Evolutionary conservation across 257 asterid genomes (phyloP), one percentile per base, ranked within the genome.

Genomic region (Thymus mandschuricus): DNA sequence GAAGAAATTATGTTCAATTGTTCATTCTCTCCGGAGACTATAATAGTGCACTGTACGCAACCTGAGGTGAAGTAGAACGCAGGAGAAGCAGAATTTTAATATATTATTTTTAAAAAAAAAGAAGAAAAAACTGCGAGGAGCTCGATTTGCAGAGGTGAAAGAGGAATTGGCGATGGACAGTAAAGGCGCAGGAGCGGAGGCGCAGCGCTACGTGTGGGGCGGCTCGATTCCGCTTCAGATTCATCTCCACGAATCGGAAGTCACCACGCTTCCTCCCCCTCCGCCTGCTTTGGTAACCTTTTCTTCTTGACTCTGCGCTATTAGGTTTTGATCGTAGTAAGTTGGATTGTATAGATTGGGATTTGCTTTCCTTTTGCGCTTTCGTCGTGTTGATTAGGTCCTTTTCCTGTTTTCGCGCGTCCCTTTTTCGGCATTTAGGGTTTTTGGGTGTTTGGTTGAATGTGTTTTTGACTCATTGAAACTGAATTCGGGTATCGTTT

Each of bases 181-280:
- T 28, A 76, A 80, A 75, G 72, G 71, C 70, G 82, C 69, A 76
- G 88, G 84, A 75, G 82, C 87, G 35, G 96, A 86, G 84, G 98
- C 97, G 66, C 95, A 85, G 49, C 86, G 76, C 67, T 87, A 77
- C 59, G 89, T 87, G 1, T 92, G 99, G 99, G 86, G 83, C 69
- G 98, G 98, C 54, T 92, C 97, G 31, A 82, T 92, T 69, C 99
- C 99, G n/a, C 92, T 95, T 28, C 98, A 88, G 78, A 91, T 95
- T 83, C 96, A 87, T 79, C 99, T 95, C 83, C 97, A 95, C 76
- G 91, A 95, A 45, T 87, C 96, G 15, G 97, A 95, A 90, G 98
- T 95, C 82, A 86, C 99, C 12, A 89, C 96, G 71, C 94, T 92
- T 28, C 98, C 99, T 59, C 81, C 87, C 56, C 99, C 98, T 9